phyloP scores from a whole-genome alignment of 176 grass and related monocot genomes.

The Carex littledalei region DNA sequence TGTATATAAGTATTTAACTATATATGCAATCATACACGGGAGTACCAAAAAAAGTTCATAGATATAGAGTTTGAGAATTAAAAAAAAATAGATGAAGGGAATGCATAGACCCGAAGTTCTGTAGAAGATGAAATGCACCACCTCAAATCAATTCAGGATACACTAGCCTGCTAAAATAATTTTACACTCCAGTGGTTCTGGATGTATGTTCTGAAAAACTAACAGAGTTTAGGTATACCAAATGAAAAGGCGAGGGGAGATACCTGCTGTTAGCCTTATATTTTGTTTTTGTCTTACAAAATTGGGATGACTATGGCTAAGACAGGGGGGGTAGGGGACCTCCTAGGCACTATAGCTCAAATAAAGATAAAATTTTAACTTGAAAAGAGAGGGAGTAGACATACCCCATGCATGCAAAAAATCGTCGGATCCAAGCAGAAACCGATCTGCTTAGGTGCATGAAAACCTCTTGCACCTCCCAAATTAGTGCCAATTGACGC shows the following conservation, averaged over 20 bases:
- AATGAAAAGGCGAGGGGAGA: background rate
- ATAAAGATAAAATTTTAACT: background rate
- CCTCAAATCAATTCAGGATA: background rate
- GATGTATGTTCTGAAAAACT: background rate
- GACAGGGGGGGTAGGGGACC: background rate
- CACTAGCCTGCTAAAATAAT: background rate
- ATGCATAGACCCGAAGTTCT: background rate
- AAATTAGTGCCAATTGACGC: background rate
- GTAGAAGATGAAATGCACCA: background rate
- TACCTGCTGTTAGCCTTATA: background rate
- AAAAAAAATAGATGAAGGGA: background rate
- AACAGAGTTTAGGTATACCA: background rate
- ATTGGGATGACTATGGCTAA: background rate
- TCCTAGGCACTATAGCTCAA: background rate
- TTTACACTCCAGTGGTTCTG: background rate
- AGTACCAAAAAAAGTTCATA: background rate
- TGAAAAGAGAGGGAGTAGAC: background rate
- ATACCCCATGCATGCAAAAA: constrained; percentile 93
- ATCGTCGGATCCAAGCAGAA: constrained; percentile 56
- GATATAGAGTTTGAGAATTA: background rate
- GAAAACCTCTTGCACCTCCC: constrained; percentile 30
- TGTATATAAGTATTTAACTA: too few species aligned
- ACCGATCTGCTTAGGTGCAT: constrained; percentile 69
- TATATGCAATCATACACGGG: background rate
- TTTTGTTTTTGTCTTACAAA: background rate